These are phyloP conservation scores for Entomortierella chlamydospora DNA, from an alignment of 192 early-diverging fungal genomes.

Conservation along the genomic window DNA sequence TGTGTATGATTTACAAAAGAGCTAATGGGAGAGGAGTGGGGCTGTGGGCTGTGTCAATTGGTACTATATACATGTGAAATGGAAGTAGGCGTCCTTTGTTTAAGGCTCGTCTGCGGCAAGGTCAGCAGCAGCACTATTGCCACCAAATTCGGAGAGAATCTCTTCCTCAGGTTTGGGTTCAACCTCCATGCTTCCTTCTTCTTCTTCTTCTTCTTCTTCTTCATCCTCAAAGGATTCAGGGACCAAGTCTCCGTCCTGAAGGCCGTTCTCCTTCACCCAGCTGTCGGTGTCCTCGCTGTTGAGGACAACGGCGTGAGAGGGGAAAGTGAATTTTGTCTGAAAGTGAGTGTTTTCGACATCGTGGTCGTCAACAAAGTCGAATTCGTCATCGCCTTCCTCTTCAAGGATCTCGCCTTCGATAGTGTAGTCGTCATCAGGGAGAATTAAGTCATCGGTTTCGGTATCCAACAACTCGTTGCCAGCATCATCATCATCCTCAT, in stretches of 20 bases:
- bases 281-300: neutral
- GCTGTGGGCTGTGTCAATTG: neutral
- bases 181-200: neutral
- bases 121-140: conserved; percentile 27
- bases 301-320: neutral
- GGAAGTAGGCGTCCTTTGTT: too few relatives aligned
- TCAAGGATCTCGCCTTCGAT: conserved; percentile 44
- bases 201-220: neutral
- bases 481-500: conserved; percentile 51
- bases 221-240: conserved; percentile 15
- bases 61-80: too few relatives aligned
- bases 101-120: conserved; percentile 23
- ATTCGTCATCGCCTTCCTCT: conserved; percentile 28
- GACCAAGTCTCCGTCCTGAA: conserved; percentile 18
- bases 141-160: conserved; percentile 16
- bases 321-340: neutral
- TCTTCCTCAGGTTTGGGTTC: neutral
- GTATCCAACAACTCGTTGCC: conserved; percentile 51
- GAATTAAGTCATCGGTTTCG: conserved; percentile 21
- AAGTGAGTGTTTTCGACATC: neutral
- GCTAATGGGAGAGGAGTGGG: neutral
- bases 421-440: conserved; percentile 43
- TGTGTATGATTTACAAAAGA: too few relatives aligned
- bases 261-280: conserved; percentile 11
- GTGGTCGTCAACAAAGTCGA: too few relatives aligned